Conservation (phyloP, 2,329 filamentous ascomycete genomes). For the Hypomyces rosellus region DNA sequence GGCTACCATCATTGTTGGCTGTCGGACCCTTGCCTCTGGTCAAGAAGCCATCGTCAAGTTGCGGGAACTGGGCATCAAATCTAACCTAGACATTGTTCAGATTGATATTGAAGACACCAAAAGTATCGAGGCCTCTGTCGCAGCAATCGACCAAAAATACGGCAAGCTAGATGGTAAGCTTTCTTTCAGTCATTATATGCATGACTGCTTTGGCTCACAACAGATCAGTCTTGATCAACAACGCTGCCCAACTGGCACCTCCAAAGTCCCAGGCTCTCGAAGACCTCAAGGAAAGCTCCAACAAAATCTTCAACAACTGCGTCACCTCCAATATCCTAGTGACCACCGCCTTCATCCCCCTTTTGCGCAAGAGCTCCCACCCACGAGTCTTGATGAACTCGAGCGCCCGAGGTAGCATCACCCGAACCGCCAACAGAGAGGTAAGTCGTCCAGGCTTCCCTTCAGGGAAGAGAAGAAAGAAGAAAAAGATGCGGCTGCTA, state of each 20-base stretch:
- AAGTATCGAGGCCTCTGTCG: slow-evolving; percentile 11
- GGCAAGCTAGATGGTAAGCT: slow-evolving; percentile 14
- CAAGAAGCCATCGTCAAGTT: slow-evolving; percentile 3
- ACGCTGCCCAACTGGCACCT: slow-evolving; percentile 9
- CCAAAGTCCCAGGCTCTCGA: not conserved
- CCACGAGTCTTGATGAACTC: slow-evolving; percentile 16
- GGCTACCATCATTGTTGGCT: slow-evolving; percentile 21
- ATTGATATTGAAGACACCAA: slow-evolving; percentile 15
- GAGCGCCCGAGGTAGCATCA: slow-evolving; percentile 14
- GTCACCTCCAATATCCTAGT: slow-evolving; percentile 14
- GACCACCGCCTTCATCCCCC: slow-evolving; percentile 3
- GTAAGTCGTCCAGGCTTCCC: not conserved
- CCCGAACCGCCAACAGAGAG: slow-evolving; percentile 13
- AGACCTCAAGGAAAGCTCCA: slow-evolving; percentile 6
- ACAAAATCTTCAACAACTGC: slow-evolving; percentile 14
- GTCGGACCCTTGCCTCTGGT: not conserved
- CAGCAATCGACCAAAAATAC: slow-evolving; percentile 11
- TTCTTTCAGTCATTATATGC: too few species aligned
- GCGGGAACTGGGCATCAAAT: not conserved
- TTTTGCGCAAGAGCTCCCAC: slow-evolving; percentile 6
- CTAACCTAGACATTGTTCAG: slow-evolving; percentile 8
- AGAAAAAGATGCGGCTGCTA: too few species aligned
- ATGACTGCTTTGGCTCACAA: too few species aligned
- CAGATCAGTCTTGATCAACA: slow-evolving; percentile 1
- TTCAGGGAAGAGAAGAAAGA: too few species aligned